These are phyloP conservation scores for Starmerella bombi DNA, from an alignment of 805 yeast genomes.

Conservation along the genomic window DNA sequence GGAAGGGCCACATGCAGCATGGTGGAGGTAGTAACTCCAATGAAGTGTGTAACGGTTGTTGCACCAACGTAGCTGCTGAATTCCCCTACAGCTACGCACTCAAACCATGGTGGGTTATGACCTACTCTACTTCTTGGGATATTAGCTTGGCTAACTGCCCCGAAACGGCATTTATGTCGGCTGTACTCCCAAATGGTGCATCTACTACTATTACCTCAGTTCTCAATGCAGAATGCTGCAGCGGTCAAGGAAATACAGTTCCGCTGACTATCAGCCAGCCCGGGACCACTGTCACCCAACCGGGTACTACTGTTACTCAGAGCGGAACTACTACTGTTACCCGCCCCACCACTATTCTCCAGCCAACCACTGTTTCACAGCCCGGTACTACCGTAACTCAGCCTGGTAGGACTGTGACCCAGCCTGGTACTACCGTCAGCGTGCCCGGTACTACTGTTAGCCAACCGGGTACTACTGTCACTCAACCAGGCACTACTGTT, in stretches of 20 bases:
- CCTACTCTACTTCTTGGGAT: slow-evolving; percentile 13
- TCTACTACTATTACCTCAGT: slow-evolving; percentile 28
- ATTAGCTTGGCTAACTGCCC: slow-evolving; percentile 14
- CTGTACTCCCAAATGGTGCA: slow-evolving; percentile 41
- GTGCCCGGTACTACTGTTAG: slow-evolving; percentile 17
- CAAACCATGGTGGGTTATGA: slow-evolving; percentile 7
- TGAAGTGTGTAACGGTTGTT: slow-evolving; percentile 24
- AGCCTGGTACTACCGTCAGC: slow-evolving; percentile 16
- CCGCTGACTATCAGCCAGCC: slow-evolving; percentile 8
- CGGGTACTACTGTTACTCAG: slow-evolving; percentile 16
- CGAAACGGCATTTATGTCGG: slow-evolving; percentile 19
- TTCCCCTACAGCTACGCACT: slow-evolving; percentile 19
- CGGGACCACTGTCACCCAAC: slow-evolving; percentile 15
- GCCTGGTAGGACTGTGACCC: slow-evolving; percentile 13
- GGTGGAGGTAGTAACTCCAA: slow-evolving; percentile 3
- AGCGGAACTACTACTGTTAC: slow-evolving; percentile 18
- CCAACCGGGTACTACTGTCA: slow-evolving; percentile 12
- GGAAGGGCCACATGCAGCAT: slow-evolving; percentile 17
- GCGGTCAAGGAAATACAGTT: slow-evolving; percentile 3
- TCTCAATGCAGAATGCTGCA: slow-evolving; percentile 19
- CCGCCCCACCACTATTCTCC: slow-evolving; percentile 9
- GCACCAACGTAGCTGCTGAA: slow-evolving; percentile 20
- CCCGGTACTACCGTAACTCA: slow-evolving; percentile 19
- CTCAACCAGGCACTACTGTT: slow-evolving; percentile 14
- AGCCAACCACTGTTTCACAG: slow-evolving; percentile 18